Percentiles rank a stretch among this genome's conserved stretches.
Conservation (phyloP, 768 basidiomycete genomes). For the Hypholoma sublateritium region DNA sequence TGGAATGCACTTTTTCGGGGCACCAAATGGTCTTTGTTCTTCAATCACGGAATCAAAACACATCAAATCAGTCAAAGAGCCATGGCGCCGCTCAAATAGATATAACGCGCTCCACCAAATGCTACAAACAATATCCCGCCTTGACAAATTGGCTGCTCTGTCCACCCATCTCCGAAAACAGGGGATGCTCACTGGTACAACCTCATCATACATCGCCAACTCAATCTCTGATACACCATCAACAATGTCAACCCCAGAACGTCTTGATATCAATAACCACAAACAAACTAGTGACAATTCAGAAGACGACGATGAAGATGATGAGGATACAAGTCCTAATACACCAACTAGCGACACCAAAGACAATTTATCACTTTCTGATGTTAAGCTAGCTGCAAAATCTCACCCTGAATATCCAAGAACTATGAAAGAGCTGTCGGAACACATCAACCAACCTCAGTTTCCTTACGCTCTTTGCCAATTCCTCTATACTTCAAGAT, state of each 20-base stretch:
- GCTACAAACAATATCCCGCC: slow-evolving; percentile 21
- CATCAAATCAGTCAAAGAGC: slow-evolving; percentile 31
- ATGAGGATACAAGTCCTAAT: no score
- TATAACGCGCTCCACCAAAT: slow-evolving; percentile 30
- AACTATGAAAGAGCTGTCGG: background rate
- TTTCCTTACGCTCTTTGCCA: slow-evolving; percentile 11
- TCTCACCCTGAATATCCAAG: background rate
- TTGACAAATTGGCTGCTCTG: slow-evolving; percentile 25
- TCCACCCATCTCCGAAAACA: background rate
- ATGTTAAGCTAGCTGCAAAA: background rate
- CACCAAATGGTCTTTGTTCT: slow-evolving; percentile 27
- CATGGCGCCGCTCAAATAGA: slow-evolving; percentile 30
- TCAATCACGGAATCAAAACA: slow-evolving; percentile 34
- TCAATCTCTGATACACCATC: background rate
- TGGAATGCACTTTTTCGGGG: slow-evolving; percentile 18
- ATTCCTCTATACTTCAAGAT: slow-evolving; percentile 10
- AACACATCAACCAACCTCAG: background rate
- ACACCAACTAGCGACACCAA: background rate
- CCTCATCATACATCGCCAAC: slow-evolving; percentile 12
- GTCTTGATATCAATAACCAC: background rate
- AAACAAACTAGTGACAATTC: background rate
- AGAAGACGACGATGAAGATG: no score
- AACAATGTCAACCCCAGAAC: background rate
- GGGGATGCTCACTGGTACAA: slow-evolving; percentile 15
- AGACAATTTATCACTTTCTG: background rate